Evolutionary conservation across 805 yeast species (phyloP), one percentile per base, ranked within the genome.

Genomic region (Wickerhamiella azymoides): DNA sequence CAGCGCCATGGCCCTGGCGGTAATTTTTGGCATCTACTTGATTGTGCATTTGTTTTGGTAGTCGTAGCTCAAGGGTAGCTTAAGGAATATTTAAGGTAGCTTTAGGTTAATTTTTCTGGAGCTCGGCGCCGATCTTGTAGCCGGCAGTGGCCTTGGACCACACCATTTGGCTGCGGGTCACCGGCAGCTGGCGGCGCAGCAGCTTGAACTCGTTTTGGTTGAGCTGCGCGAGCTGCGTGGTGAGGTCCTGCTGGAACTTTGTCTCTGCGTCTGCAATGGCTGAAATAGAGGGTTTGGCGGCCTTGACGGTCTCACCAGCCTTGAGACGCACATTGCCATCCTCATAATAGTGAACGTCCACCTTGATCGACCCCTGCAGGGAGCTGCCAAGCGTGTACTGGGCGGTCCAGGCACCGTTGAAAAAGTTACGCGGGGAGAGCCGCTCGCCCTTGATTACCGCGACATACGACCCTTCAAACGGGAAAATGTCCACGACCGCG

Each of bases 121-220:
- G 51, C 47, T 56, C 59, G 40, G 51, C 50, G 14, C 97, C 97
- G 38, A 89, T 68, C 57, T 84, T 76, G 65, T 88, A 88, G 59
- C 79, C 83, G 14, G 93, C 94, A 54, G 85, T 84, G 10, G 96
- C 84, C 58, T 76, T 83, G 26, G 94, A 96, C 98, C 98, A 89
- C 61, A 84, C 84, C 57, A 89, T 80, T 61, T 82, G 86, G 14
- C 94, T 74, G 59, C 96, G 74, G 17, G 94, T 89, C 17, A 89
- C 79, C 7, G 98, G 98, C 51, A 89, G 69, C 61, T 84, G 84
- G 63, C 98, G 79, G 65, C 98, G 76, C 54, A 89, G 71, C 49
- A 73, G 72, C 65, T 89, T 92, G 68, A 92, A 89, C 51, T 77
- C 74, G 45, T 71, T 71, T 52, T 85, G 94, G 62, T 89, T 89